phyloP scores from a whole-genome alignment of 2,329 filamentous ascomycete species.

The Xylaria sp. region DNA sequence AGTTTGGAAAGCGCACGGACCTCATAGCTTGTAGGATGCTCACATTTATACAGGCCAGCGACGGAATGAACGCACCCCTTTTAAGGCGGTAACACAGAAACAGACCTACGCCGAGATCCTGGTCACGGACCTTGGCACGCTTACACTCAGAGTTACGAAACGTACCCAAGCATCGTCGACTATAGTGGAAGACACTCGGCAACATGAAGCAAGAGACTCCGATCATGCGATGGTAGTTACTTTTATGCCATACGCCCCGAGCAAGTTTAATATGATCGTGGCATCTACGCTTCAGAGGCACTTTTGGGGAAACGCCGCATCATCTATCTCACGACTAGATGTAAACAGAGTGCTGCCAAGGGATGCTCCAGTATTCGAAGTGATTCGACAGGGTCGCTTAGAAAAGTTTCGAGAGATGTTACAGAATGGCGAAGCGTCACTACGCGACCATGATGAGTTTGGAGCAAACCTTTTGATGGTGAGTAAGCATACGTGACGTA shows the following conservation, averaged over 20 bases:
- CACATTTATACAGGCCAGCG: background rate
- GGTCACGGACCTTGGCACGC: background rate
- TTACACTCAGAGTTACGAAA: background rate
- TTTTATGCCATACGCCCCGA: background rate
- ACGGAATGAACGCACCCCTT: background rate
- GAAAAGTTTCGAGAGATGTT: background rate
- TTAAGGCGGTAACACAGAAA: background rate
- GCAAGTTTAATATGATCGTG: constrained; percentile 2
- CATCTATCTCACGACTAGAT: background rate
- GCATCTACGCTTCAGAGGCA: background rate
- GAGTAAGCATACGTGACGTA: background rate
- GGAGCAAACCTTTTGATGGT: constrained; percentile 11
- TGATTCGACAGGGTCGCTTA: background rate
- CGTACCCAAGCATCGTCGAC: too few species aligned
- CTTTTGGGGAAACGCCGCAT: background rate
- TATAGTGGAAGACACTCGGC: background rate
- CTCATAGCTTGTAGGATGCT: background rate
- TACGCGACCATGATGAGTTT: constrained; percentile 8
- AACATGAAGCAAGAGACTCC: background rate
- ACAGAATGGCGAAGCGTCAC: constrained; percentile 5
- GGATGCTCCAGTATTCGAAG: background rate
- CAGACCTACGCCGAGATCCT: background rate
- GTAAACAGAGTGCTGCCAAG: background rate
- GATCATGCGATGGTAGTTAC: background rate
- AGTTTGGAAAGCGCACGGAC: background rate